phyloP scores from a whole-genome alignment of 768 basidiomycete genomes.

The Mrakia gelida region DNA sequence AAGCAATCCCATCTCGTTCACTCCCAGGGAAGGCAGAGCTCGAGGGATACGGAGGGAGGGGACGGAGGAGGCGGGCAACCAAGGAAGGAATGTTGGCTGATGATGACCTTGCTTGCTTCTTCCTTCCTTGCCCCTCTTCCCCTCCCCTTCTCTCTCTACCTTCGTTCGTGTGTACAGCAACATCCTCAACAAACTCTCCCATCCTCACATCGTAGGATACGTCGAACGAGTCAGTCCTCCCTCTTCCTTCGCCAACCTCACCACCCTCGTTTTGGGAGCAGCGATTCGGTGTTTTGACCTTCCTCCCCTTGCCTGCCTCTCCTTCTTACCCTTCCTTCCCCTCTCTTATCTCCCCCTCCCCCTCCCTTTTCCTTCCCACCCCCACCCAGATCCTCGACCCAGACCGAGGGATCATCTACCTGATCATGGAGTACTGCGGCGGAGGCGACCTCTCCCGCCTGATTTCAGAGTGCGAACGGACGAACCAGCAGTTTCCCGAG shows the following conservation, averaged over 20 bases:
- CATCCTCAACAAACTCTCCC: slow-evolving; percentile 90
- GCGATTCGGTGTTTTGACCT: slow-evolving; percentile 28
- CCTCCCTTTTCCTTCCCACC: neutral
- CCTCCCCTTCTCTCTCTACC: neutral
- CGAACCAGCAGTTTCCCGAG: slow-evolving; percentile 70
- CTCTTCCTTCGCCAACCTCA: neutral
- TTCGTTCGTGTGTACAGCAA: slow-evolving; percentile 54
- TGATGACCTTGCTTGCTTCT: neutral
- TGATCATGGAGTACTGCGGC: slow-evolving; percentile 98
- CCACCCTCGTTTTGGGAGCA: neutral
- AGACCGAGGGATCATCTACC: slow-evolving; percentile 85
- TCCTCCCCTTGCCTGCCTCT: slow-evolving; percentile 35
- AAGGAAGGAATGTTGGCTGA: slow-evolving; percentile 14
- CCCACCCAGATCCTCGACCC: slow-evolving; percentile 65
- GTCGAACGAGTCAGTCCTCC: slow-evolving; percentile 61
- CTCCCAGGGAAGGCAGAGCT: neutral
- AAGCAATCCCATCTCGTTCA: slow-evolving; percentile 43
- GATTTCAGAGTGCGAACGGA: slow-evolving; percentile 57
- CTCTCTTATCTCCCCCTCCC: neutral
- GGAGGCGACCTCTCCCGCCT: slow-evolving; percentile 87
- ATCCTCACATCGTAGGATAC: slow-evolving; percentile 94
- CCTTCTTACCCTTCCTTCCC: neutral
- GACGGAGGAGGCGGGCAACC: neutral
- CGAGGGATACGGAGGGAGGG: too few relatives aligned
- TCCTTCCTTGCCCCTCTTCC: neutral